These are phyloP conservation scores for Delonix regia DNA, from an alignment of 306 rosid species.

Conservation along the genomic window DNA sequence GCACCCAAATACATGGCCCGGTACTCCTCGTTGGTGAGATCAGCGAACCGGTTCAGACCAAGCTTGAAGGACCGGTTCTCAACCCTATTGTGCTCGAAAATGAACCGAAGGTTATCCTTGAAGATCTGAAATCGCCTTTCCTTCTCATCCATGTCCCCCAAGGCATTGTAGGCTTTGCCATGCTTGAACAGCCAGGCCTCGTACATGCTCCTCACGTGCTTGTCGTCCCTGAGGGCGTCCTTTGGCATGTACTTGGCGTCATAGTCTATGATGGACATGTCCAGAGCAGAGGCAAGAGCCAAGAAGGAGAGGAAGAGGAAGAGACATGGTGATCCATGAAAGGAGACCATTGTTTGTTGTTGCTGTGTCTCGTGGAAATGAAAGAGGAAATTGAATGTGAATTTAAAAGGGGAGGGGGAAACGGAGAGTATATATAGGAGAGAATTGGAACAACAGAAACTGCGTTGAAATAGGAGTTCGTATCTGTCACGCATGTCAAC, in stretches of 20 bases:
- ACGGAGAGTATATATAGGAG: too few species aligned
- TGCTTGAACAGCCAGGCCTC: slow-evolving; percentile 78
- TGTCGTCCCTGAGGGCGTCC: slow-evolving; percentile 16
- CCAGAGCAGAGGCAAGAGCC: slow-evolving; percentile 39
- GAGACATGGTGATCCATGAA: neutral
- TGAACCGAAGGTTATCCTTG: slow-evolving; percentile 67
- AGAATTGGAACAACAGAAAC: neutral
- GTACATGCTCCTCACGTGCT: slow-evolving; percentile 45
- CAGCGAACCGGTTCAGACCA: slow-evolving; percentile 80
- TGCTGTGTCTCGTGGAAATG: neutral
- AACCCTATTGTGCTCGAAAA: slow-evolving; percentile 51
- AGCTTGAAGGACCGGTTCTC: slow-evolving; percentile 43
- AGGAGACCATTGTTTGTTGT: slow-evolving; percentile 22
- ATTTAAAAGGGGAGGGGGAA: too few species aligned
- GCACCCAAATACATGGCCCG: slow-evolving; percentile 54
- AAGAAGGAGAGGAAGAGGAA: neutral
- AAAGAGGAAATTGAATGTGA: too few species aligned
- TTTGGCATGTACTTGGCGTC: slow-evolving; percentile 41
- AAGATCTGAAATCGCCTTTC: slow-evolving; percentile 67
- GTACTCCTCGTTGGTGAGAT: slow-evolving; percentile 78
- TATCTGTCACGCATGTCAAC: neutral
- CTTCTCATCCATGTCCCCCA: slow-evolving; percentile 80
- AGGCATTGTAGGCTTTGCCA: slow-evolving; percentile 61
- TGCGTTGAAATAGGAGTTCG: neutral
- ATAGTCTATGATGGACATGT: slow-evolving; percentile 81